Conservation (phyloP, 2,329 filamentous ascomycete genomes). For the Aschersonia sp. region DNA sequence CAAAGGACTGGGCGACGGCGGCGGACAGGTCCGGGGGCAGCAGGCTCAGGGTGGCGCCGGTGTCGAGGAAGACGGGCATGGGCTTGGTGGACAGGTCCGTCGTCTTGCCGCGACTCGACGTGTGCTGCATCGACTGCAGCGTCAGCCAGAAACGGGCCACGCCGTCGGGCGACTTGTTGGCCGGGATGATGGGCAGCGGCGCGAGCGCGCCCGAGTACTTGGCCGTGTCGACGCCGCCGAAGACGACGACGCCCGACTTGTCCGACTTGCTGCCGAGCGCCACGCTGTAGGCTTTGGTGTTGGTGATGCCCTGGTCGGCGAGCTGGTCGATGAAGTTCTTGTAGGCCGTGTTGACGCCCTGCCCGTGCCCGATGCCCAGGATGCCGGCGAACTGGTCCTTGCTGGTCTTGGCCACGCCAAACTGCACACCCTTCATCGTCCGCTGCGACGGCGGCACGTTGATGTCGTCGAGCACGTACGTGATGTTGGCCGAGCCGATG, state of each 20-base stretch:
- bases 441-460: conserved; percentile 22
- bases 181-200: conserved; percentile 45
- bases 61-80: conserved; percentile 52
- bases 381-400: conserved; percentile 41
- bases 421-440: conserved; percentile 34
- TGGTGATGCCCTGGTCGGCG: conserved; percentile 34
- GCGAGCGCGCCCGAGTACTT: conserved; percentile 48
- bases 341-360: conserved; percentile 29
- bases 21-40: conserved; percentile 41
- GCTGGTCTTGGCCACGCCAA: conserved; percentile 45
- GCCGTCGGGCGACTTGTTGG: conserved; percentile 36
- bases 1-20: conserved; percentile 34
- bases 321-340: conserved; percentile 38
- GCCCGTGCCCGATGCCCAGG: conserved; percentile 58
- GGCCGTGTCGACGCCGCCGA: conserved; percentile 50
- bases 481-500: conserved; percentile 33
- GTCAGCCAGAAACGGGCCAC: conserved; percentile 37
- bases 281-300: conserved; percentile 48
- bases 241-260: conserved; percentile 47
- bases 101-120: conserved; percentile 15
- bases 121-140: conserved; percentile 28
- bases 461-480: conserved; percentile 33
- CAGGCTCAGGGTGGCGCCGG: conserved; percentile 53
- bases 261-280: conserved; percentile 48
- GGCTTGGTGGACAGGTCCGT: conserved; percentile 18